Conservation (phyloP, 2,329 filamentous ascomycete genomes). For the Colletotrichum salicis region DNA sequence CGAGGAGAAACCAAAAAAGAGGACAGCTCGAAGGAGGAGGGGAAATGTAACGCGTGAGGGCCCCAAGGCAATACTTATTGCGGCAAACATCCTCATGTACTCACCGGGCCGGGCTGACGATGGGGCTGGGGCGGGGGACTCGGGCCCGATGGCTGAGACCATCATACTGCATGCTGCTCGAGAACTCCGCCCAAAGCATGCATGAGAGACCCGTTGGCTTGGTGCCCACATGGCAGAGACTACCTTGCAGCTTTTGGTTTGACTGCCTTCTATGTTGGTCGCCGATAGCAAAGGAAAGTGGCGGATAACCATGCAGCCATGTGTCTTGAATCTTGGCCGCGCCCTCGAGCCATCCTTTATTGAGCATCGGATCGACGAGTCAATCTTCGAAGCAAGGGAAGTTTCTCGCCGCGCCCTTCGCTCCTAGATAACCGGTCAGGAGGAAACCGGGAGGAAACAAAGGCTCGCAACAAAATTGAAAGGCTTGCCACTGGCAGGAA, state of each 20-base stretch:
- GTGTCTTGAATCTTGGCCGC: not conserved
- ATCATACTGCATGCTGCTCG: conserved; percentile 1
- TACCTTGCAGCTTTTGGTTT: not conserved
- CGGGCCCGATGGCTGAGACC: conserved; percentile 23
- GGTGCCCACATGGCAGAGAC: not conserved
- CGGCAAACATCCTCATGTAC: not conserved
- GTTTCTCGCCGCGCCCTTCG: not conserved
- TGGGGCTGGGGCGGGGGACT: conserved; percentile 7
- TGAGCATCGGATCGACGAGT: not conserved
- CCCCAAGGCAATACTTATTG: conserved; percentile 22
- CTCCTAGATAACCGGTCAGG: too few relatives aligned
- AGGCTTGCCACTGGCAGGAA: not conserved
- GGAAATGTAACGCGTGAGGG: not conserved
- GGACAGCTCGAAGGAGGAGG: not conserved
- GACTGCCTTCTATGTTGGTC: not conserved
- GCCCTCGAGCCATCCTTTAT: not conserved
- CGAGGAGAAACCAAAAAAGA: not conserved
- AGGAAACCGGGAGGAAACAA: not conserved
- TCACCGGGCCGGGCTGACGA: conserved; percentile 11
- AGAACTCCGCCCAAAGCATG: not conserved
- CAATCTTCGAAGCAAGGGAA: not conserved
- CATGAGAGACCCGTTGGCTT: not conserved
- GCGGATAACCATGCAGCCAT: not conserved
- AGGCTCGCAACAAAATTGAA: not conserved
- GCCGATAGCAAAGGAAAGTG: conserved; percentile 5